Percentiles rank a stretch among this genome's conserved stretches.
Conservation (phyloP, 139 green algal genomes). For the Coelastrella sp. region DNA sequence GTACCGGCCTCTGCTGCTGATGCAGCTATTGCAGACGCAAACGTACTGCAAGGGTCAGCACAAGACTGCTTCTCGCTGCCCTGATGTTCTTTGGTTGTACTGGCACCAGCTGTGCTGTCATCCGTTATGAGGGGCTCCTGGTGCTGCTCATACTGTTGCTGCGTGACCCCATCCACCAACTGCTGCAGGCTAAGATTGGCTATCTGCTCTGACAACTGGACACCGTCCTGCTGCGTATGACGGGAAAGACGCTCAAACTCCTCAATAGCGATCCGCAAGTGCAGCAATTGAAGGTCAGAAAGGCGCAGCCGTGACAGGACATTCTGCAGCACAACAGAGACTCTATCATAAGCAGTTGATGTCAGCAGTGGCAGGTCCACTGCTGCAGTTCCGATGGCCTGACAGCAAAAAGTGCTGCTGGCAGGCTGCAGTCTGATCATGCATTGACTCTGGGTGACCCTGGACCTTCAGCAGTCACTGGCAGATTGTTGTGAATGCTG, state of each 20-base stretch:
- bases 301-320: neutral
- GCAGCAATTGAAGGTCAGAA: neutral
- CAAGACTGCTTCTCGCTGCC: too few relatives aligned
- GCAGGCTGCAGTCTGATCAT: too few relatives aligned
- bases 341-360: too few relatives aligned
- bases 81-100: too few relatives aligned
- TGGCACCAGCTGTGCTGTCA: too few relatives aligned
- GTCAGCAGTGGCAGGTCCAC: too few relatives aligned
- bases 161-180: neutral
- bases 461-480: too few relatives aligned
- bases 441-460: too few relatives aligned
- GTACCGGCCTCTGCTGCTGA: neutral
- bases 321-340: neutral
- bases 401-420: too few relatives aligned
- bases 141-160: neutral
- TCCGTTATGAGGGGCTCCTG: too few relatives aligned
- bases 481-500: too few relatives aligned
- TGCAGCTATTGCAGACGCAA: neutral
- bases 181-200: neutral
- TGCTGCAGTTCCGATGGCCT: too few relatives aligned
- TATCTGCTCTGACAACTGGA: neutral
- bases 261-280: neutral
- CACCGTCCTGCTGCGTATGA: neutral
- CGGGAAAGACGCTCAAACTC: neutral
- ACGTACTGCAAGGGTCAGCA: neutral